Conservation (phyloP, 139 green algal genomes). For the Volvox reticuliferus region DNA sequence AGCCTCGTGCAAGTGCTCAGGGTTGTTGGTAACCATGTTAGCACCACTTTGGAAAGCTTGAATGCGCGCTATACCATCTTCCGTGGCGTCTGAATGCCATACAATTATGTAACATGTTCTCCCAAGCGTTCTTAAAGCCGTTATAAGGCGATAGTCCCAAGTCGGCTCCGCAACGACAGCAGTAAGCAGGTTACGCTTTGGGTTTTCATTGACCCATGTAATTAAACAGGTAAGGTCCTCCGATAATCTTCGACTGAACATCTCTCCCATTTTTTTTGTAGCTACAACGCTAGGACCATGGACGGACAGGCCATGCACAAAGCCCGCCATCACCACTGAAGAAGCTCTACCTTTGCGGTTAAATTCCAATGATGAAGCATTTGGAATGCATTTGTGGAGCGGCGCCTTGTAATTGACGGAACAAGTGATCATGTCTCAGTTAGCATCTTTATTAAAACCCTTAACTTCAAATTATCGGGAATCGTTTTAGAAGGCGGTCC, state of each 20-base stretch:
- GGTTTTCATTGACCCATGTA: background rate
- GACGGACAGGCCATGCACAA: background rate
- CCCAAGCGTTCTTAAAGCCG: background rate
- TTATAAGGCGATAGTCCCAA: background rate
- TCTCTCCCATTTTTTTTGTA: background rate
- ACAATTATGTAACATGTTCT: background rate
- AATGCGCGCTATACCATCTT: slow-evolving; percentile 25
- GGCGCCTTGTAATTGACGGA: too few relatives aligned
- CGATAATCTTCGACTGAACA: background rate
- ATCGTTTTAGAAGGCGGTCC: too few relatives aligned
- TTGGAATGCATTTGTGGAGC: too few relatives aligned
- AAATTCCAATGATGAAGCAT: too few relatives aligned
- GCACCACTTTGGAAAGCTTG: slow-evolving; percentile 35
- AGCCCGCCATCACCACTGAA: background rate
- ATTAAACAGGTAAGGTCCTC: background rate
- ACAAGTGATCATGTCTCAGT: too few relatives aligned
- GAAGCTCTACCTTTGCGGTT: too few relatives aligned
- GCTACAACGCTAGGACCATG: background rate
- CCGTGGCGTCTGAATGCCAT: slow-evolving; percentile 37
- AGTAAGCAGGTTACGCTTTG: slow-evolving; percentile 1
- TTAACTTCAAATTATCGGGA: too few relatives aligned
- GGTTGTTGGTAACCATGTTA: slow-evolving; percentile 44
- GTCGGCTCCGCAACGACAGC: background rate
- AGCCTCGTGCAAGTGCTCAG: background rate
- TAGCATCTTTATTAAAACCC: too few relatives aligned